Percentiles rank a stretch among this genome's conserved stretches.
phyloP scores from a whole-genome alignment of 805 yeast genomes.

The Cyberlindnera samutprakarnensis region DNA sequence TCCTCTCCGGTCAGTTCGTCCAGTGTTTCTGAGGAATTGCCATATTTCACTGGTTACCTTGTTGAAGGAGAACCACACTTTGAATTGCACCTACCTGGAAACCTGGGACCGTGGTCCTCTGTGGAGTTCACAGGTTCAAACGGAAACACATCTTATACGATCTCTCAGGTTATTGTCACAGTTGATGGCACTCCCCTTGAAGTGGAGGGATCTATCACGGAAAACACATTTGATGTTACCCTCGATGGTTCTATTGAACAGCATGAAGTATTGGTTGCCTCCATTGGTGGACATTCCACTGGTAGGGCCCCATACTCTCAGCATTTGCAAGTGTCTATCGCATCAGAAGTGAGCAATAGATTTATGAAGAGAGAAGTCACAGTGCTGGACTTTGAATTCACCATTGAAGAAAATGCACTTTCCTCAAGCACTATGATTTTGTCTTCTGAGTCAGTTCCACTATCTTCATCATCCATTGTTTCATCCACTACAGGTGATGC shows the following conservation, averaged over 20 bases:
- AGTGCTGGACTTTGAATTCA: neutral
- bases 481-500: neutral
- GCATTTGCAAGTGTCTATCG: conserved; percentile 8
- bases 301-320: conserved; percentile 17
- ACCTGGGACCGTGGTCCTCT: conserved; percentile 15
- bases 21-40: conserved; percentile 10
- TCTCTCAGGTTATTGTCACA: conserved; percentile 8
- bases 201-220: conserved; percentile 4
- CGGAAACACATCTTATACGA: conserved; percentile 14
- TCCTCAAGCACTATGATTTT: no score
- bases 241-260: conserved; percentile 6
- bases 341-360: conserved; percentile 13
- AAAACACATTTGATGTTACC: conserved; percentile 11
- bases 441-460: no score
- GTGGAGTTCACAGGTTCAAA: conserved; percentile 16
- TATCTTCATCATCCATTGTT: neutral
- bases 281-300: conserved; percentile 12
- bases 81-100: conserved; percentile 18
- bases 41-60: conserved; percentile 20
- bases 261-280: conserved; percentile 7
- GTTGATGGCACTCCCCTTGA: conserved; percentile 11
- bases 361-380: conserved; percentile 12
- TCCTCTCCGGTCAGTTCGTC: conserved; percentile 12
- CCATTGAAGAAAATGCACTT: neutral
- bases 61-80: conserved; percentile 21